Percentiles rank a stretch among this genome's conserved stretches.
Conservation (phyloP, 768 basidiomycete species). For the Pulveroboletus sp. region DNA sequence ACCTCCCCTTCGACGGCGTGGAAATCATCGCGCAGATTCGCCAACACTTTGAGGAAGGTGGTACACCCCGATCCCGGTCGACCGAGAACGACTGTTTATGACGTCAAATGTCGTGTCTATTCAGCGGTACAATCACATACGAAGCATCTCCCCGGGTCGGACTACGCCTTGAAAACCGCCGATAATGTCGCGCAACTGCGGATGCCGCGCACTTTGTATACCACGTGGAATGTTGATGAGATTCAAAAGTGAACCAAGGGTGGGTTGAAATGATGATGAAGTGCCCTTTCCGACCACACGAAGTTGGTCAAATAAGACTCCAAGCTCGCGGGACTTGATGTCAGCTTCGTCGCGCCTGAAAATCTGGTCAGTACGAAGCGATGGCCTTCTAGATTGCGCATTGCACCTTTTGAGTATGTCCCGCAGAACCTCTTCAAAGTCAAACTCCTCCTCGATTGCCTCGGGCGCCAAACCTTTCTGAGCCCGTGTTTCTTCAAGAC, state of each 20-base stretch:
- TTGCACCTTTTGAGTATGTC: slow-evolving; percentile 23
- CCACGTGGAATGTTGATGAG: slow-evolving; percentile 41
- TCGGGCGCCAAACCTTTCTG: background rate
- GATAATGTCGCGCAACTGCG: slow-evolving; percentile 55
- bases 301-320: slow-evolving; percentile 57
- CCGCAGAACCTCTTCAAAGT: slow-evolving; percentile 29
- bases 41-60: slow-evolving; percentile 76
- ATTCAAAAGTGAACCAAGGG: slow-evolving; percentile 61
- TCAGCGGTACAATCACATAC: slow-evolving; percentile 38
- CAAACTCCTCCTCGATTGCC: slow-evolving; percentile 21
- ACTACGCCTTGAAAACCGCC: slow-evolving; percentile 53
- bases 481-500: background rate
- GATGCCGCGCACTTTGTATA: slow-evolving; percentile 50
- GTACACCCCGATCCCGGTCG: slow-evolving; percentile 83
- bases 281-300: slow-evolving; percentile 58
- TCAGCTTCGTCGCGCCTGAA: slow-evolving; percentile 44
- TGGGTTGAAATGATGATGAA: slow-evolving; percentile 50
- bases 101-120: background rate
- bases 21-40: slow-evolving; percentile 71
- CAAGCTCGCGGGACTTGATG: slow-evolving; percentile 53
- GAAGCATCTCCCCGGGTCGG: slow-evolving; percentile 63
- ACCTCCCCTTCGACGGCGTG: slow-evolving; percentile 66
- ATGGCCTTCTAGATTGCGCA: background rate
- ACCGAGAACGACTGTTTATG: slow-evolving; percentile 67
- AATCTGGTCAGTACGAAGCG: background rate